Conservation (phyloP, 2,329 filamentous ascomycete species). For the Botryotinia convoluta region DNA sequence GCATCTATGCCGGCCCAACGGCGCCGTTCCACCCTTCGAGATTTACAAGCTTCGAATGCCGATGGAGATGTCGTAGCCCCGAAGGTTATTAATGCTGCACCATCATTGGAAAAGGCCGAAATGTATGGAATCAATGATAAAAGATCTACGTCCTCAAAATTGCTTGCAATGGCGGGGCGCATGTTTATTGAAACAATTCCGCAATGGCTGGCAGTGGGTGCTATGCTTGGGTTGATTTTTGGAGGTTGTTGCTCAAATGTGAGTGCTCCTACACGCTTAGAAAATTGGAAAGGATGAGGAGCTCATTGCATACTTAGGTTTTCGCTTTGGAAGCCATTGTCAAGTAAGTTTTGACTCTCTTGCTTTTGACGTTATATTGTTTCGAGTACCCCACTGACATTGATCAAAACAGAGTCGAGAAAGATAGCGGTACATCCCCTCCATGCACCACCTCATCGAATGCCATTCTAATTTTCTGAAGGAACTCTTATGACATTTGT, state of each 20-base stretch:
- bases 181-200: slow-evolving; percentile 59
- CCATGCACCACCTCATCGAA: slow-evolving; percentile 4
- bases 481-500: slow-evolving; percentile 85
- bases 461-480: slow-evolving; percentile 39
- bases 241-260: slow-evolving; percentile 95
- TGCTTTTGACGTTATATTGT: neutral
- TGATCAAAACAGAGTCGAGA: slow-evolving; percentile 63
- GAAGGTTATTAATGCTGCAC: slow-evolving; percentile 54
- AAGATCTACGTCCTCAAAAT: slow-evolving; percentile 48
- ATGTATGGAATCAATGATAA: slow-evolving; percentile 55
- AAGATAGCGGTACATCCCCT: slow-evolving; percentile 66
- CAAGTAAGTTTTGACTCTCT: slow-evolving; percentile 59
- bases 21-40: slow-evolving; percentile 47
- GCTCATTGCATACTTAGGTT: slow-evolving; percentile 56
- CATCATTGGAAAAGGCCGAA: slow-evolving; percentile 53
- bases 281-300: slow-evolving; percentile 17
- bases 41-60: slow-evolving; percentile 42
- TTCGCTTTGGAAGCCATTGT: slow-evolving; percentile 94
- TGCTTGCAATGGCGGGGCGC: slow-evolving; percentile 50
- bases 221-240: slow-evolving; percentile 84
- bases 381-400: slow-evolving; percentile 19
- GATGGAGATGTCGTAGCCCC: slow-evolving; percentile 43
- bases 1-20: slow-evolving; percentile 40
- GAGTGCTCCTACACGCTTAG: slow-evolving; percentile 39
- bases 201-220: slow-evolving; percentile 59